These are phyloP conservation scores for Cladophialophora immunda DNA, from an alignment of 2,329 filamentous ascomycete genomes.

Conservation along the genomic window DNA sequence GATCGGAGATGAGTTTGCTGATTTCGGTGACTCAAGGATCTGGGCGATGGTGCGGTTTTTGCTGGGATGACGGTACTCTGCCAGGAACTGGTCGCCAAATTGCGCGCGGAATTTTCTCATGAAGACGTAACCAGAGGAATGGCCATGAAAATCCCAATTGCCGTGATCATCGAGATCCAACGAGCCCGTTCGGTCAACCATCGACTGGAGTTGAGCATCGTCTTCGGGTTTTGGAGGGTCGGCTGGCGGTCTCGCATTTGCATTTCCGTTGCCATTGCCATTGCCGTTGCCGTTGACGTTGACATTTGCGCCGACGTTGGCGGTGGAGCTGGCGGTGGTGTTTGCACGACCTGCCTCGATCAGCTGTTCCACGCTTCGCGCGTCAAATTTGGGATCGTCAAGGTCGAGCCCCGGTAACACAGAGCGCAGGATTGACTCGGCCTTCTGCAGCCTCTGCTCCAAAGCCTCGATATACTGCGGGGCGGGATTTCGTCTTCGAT, in stretches of 20 bases:
- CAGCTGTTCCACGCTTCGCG: slow-evolving; percentile 74
- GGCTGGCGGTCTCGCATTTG: slow-evolving; percentile 34
- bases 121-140: slow-evolving; percentile 90
- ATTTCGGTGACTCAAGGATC: slow-evolving; percentile 75
- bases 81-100: slow-evolving; percentile 76
- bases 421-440: slow-evolving; percentile 79
- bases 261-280: slow-evolving; percentile 35
- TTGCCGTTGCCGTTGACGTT: background rate
- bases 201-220: slow-evolving; percentile 83
- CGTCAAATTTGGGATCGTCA: slow-evolving; percentile 83
- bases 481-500: slow-evolving; percentile 86
- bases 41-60: slow-evolving; percentile 62
- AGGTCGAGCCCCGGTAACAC: slow-evolving; percentile 86
- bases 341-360: slow-evolving; percentile 51
- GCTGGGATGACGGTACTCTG: slow-evolving; percentile 60
- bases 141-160: slow-evolving; percentile 93
- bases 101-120: slow-evolving; percentile 86
- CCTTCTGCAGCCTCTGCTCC: slow-evolving; percentile 81
- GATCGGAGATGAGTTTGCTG: slow-evolving; percentile 68
- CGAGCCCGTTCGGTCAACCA: slow-evolving; percentile 92
- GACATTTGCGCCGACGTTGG: slow-evolving; percentile 11
- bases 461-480: slow-evolving; percentile 93
- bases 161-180: slow-evolving; percentile 91
- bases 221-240: slow-evolving; percentile 55
- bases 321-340: slow-evolving; percentile 47